Base-by-base conservation (phyloP, 2,329 filamentous ascomycete species). In the Ustulina deusta region DNA sequence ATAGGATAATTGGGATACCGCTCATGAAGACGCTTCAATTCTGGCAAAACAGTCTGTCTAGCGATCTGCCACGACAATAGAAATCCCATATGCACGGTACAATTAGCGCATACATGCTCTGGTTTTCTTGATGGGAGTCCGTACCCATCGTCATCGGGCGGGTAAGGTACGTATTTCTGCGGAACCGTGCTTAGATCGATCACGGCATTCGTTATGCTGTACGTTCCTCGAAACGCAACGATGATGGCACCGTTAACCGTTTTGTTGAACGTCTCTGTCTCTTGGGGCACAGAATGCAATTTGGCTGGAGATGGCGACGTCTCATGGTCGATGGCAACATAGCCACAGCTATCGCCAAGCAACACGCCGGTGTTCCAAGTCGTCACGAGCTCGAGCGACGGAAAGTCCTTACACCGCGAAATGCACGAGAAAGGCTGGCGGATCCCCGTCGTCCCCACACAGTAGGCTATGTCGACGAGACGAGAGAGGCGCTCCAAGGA, bases 391-490 rank as follows among this genome's bases (percentile, higher is more conserved):
- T 93, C 90, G 72, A 98, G 90, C 2, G 85, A 83, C 1, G 92
- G 89, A 70, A 98, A 97, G 65, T 97, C 93, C 42, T 84, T 83
- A 81, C 96, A 99, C 72, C 93, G 91, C 66, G 92, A 96, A 15
- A 90, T 87, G 80, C 96, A 99, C 36, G 86, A 82, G 79, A 99
- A 99, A 0, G 96, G 96, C 72, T 90, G 89, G 57, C 86, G 85
- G 69, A 99, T 90, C 44, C 95, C 96, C 0, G 92, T 91, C 5
- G 87, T 90, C 69, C 94, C 94, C 66, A 98, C 92, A 79, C 96
- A 99, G 81, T 98, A 98, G 55, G 93, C 85, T 67, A 98, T 96
- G 78, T 99, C 96, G 70, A 97, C 95, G 29, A 98, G 87, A 61
- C 94, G 90, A n/a, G 95, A 89, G 63, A 95, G 84, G 75, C 97